phyloP scores from a whole-genome alignment of 441 rosid genomes.

The Croton setiger region DNA sequence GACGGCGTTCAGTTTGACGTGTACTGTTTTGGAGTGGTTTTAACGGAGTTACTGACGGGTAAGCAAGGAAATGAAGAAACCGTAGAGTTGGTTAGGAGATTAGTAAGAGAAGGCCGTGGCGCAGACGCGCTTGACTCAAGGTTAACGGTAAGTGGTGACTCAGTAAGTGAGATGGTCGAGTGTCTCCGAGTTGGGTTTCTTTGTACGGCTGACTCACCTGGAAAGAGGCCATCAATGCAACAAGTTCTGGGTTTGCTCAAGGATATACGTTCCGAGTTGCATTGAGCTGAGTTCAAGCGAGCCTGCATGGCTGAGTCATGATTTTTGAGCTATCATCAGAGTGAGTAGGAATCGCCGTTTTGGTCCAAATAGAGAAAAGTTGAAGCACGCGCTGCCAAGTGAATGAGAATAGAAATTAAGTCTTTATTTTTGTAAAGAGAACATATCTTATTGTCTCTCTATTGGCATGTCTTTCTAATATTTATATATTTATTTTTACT shows the following conservation, averaged over 20 bases:
- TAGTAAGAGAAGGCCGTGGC: conserved; percentile 64
- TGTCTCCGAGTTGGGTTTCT: conserved; percentile 73
- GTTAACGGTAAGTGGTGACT: conserved; percentile 42
- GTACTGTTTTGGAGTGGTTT: conserved; percentile 61
- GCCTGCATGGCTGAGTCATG: background rate
- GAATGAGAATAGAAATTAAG: background rate
- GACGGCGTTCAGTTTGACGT: conserved; percentile 42
- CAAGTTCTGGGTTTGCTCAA: conserved; percentile 88
- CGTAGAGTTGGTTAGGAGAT: conserved; percentile 48
- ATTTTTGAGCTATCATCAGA: background rate
- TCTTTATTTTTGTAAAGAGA: background rate
- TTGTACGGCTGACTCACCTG: conserved; percentile 78
- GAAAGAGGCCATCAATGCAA: conserved; percentile 85
- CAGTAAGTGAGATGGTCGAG: conserved; percentile 66
- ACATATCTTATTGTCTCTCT: background rate
- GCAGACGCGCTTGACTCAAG: conserved; percentile 59
- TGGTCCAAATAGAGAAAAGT: background rate
- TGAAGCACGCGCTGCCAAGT: background rate
- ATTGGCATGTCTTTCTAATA: background rate
- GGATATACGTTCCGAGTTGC: conserved; percentile 46
- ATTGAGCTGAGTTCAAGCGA: conserved; percentile 13
- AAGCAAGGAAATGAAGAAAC: conserved; percentile 50
- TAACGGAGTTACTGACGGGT: conserved; percentile 73
- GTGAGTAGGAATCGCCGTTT: background rate
- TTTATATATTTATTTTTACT: background rate